Percentiles rank a stretch among this genome's conserved stretches.
Evolutionary conservation across 345 rosid genomes (phyloP).

Genomic region (Lepidium sativum): DNA sequence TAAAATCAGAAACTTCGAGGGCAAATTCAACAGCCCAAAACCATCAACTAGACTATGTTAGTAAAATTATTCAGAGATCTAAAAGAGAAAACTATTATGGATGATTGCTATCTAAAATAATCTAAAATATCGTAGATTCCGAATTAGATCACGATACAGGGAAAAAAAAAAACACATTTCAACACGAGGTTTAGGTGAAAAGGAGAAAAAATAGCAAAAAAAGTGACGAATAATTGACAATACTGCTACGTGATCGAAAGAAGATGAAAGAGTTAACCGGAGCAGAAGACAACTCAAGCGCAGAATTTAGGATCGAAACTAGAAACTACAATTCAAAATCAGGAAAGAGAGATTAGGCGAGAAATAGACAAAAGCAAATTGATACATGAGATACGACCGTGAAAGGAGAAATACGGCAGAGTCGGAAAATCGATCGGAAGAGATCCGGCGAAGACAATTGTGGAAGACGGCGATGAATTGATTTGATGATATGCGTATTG

Average conservation of each 20-base stretch:
- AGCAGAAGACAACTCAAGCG: background rate
- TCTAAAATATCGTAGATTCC: background rate
- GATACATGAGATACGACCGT: background rate
- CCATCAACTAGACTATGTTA: background rate
- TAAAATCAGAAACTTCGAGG: background rate
- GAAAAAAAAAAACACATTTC: background rate
- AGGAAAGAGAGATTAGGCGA: background rate
- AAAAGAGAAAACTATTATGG: background rate
- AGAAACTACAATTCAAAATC: background rate
- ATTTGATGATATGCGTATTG: background rate
- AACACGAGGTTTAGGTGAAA: background rate
- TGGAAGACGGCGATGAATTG: constrained; percentile 7
- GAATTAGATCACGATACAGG: constrained; percentile 7
- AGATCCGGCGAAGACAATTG: background rate
- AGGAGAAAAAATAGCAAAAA: background rate
- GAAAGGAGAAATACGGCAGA: background rate
- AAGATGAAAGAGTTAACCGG: background rate
- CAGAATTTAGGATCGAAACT: background rate
- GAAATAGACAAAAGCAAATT: background rate
- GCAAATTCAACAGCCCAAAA: background rate
- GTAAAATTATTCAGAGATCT: background rate
- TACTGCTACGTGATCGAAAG: background rate
- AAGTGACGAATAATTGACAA: background rate
- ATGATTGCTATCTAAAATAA: background rate
- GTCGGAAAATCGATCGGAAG: background rate